Conservation (phyloP, 2,329 filamentous ascomycete genomes). For the Aspergillus hiratsukae region DNA sequence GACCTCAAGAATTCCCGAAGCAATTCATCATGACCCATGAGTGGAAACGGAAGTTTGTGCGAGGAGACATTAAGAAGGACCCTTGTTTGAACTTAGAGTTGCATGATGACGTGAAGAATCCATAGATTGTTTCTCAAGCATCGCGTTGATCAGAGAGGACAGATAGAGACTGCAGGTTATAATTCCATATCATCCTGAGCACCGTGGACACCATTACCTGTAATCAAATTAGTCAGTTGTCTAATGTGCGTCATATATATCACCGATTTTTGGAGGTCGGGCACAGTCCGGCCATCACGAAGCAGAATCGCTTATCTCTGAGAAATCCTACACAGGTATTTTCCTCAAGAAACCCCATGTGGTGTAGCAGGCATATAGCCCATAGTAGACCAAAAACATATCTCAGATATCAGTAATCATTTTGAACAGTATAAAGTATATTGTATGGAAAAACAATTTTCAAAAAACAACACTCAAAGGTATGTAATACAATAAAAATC, state of each 20-base stretch:
- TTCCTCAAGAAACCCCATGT: not conserved
- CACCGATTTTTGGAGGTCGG: not conserved
- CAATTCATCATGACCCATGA: not conserved
- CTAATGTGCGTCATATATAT: not conserved
- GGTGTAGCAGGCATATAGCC: constrained; percentile 12
- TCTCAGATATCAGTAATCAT: constrained; percentile 20
- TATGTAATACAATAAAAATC: constrained; percentile 27
- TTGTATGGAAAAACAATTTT: constrained; percentile 20
- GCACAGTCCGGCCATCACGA: not conserved
- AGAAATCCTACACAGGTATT: not conserved
- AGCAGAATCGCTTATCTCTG: not conserved
- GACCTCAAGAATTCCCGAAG: not conserved
- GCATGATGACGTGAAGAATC: not conserved
- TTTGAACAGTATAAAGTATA: constrained; percentile 21
- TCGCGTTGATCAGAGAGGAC: not conserved
- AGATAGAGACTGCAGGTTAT: not conserved
- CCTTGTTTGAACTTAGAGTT: not conserved
- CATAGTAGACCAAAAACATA: constrained; percentile 6
- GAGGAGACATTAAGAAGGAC: not conserved
- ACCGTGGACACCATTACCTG: not conserved
- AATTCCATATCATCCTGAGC: not conserved
- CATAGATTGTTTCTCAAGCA: not conserved
- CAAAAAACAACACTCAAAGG: constrained; percentile 28
- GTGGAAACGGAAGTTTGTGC: not conserved
- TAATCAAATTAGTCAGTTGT: not conserved